Base-by-base conservation (phyloP, 2,329 filamentous ascomycete species). In the Penicillium sp. region DNA sequence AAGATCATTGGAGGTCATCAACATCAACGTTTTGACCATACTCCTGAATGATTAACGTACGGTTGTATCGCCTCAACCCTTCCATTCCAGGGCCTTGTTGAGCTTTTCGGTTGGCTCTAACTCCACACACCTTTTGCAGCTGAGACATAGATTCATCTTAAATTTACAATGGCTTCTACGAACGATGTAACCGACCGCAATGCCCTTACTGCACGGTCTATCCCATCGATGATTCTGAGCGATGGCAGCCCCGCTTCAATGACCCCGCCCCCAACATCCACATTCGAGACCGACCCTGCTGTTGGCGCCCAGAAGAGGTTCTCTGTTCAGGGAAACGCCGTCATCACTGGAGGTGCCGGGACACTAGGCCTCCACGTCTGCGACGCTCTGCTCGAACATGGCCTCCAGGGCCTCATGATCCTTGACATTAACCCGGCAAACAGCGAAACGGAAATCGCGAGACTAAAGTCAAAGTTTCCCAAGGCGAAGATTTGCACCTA, bases 341-440 rank as follows among this genome's bases (percentile, higher is more conserved):
- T 69, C 36, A 81, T 90, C 13, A 89, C 88, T 0, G 88, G 88
- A 18, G 88, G 88, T 35, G 83, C 86, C 14, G 89, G 89, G 4
- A 86, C 83, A 11, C 77, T 90, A 0, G 87, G 85, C 6, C 78
- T 87, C 9, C 78, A 80, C 56, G 81, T 83, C 31, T 83, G 83
- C 1, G 77, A 81, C 50, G 88, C 88, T 1, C 80, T 91, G 19
- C 85, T 91, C 39, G 87, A 91, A 72, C 88, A 91, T 67, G 88
- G 88, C 7, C 77, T 86, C 2, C 70, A 76, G 0, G 85, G 83
- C 2, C 75, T 90, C 11, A 81, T 80, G 43, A 79, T 91, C 31
- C 84, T 89, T 69, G 88, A 91, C 69, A 69, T 88, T 24, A 77
- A 82, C 66, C 70, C 77, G 2, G 77, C 81, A 2, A 73, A 68